Evolutionary conservation across 768 basidiomycete genomes (phyloP).

Genomic region (Boletus subparvulus): DNA sequence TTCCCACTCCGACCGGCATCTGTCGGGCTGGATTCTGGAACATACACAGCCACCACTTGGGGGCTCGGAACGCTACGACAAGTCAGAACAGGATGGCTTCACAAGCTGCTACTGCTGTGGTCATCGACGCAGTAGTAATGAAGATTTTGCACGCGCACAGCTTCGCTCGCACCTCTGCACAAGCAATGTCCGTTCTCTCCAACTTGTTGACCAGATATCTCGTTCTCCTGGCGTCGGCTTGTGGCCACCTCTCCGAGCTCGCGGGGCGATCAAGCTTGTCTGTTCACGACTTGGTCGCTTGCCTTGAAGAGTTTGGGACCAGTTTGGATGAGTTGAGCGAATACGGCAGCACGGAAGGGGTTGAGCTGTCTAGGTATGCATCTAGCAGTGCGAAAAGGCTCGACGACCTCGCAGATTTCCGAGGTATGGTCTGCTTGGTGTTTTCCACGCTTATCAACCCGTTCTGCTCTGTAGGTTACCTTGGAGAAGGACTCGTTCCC

Average conservation of each 20-base stretch:
- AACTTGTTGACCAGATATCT: conserved; percentile 78
- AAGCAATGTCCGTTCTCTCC: conserved; percentile 68
- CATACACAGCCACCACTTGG: conserved; percentile 8
- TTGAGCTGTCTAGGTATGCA: conserved; percentile 68
- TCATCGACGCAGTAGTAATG: conserved; percentile 66
- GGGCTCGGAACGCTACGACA: background rate
- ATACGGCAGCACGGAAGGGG: conserved; percentile 64
- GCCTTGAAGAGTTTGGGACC: conserved; percentile 75
- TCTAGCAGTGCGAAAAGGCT: conserved; percentile 60
- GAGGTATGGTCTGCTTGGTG: conserved; percentile 47
- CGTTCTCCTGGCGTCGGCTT: conserved; percentile 59
- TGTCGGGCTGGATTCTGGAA: no score
- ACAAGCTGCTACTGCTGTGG: conserved; percentile 50
- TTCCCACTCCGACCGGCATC: no score
- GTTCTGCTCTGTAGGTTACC: conserved; percentile 50
- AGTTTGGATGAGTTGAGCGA: conserved; percentile 66
- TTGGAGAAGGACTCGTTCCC: conserved; percentile 57
- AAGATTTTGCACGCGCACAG: conserved; percentile 74
- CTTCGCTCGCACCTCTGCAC: conserved; percentile 74
- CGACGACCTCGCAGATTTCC: conserved; percentile 73
- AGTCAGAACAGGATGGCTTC: conserved; percentile 21
- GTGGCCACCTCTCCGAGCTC: conserved; percentile 72
- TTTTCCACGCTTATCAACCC: conserved; percentile 1
- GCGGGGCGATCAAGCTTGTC: conserved; percentile 63
- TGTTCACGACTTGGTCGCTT: conserved; percentile 58